Evolutionary conservation across 169 alveolate genomes (phyloP), one percentile per base, ranked within the genome.

Genomic region (Plasmodium billcollinsi): DNA sequence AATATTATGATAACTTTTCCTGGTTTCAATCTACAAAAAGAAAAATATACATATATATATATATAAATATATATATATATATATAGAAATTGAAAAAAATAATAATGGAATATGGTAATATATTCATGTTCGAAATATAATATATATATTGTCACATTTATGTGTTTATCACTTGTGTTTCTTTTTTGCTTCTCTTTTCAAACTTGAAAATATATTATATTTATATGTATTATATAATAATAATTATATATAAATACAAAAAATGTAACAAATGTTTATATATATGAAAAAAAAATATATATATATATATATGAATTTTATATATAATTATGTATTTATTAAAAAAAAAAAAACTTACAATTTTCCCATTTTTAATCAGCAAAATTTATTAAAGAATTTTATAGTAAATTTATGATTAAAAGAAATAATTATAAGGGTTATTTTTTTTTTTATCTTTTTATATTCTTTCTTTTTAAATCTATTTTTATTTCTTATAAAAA

Each of bases 1-100:
- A 98, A 96, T 78, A 99, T 94, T 89, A 99, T 96, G 88, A 98
- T 99, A 59, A 99, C 98, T 92, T 99, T 98, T 59, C 99, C 99
- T 75, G 98, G 98, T 89, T 97, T 97, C 93, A 97, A 94, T 78
- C 95, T n/a, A n/a, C n/a, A n/a, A n/a, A n/a, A n/a, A n/a, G n/a
- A n/a, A n/a, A n/a, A n/a, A n/a, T n/a, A n/a, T n/a, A n/a, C n/a
- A n/a, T 92, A 91, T 89, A 95, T 9, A 90, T 95, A 97, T 95
- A 92, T 83, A 52, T 88, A 63, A 45, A 86, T 54, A 75, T 49
- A 66, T 18, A 52, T 47, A 80, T 52, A 33, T 6, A 39, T 29
- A 45, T 7, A 63, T 59, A 15, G n/a, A n/a, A n/a, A n/a, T n/a
- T n/a, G n/a, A n/a, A n/a, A n/a, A n/a, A n/a, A 26, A 1, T 26